Base-by-base conservation (phyloP, 2,329 filamentous ascomycete genomes). In the Fusarium secorum region DNA sequence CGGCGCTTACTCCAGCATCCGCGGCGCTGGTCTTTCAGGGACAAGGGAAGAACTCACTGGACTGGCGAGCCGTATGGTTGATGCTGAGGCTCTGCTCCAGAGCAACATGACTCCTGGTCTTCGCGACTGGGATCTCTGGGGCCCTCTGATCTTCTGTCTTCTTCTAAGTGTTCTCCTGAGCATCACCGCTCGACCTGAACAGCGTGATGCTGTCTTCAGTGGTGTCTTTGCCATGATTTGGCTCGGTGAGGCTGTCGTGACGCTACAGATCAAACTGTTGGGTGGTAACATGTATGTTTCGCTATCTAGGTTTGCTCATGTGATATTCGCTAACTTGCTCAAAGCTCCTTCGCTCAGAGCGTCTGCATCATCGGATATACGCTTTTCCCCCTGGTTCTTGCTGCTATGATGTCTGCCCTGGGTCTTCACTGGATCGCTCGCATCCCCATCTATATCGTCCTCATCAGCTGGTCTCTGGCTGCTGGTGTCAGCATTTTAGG, bases 341-440 rank as follows among this genome's bases (percentile, higher is more conserved):
- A 54, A 79, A 98, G 95, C 77, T 98, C 96, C 22, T 99, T 99
- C 81, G 96, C 97, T 78, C 96, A 99, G 82, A 97, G 94, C 63
- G 89, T 99, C 74, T 98, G 95, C 81, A 97, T 99, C 76, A 99
- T 99, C 79, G 96, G 96, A 48, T 99, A 99, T 82, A 99, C 96
- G 2, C 89, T 99, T 60, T 99, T 99, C 83, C 96, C 96, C 4
- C 89, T 99, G 57, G 96, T 98, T 75, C 93, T 99, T 74, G 97
- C 97, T 11, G 90, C 95, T 4, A 84, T 98, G 55, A 89, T 99
- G 71, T 97, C 94, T 60, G 95, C 95, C 2, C 79, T 99, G 35
- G 87, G 89, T 54, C 86, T 98, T 11, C 91, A 90, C 44, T 91
- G 89, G 75, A 92, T 98, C 71, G 89, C 92, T 10, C 88, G 96